These are phyloP conservation scores for Ophiostoma triangulosporum DNA, from an alignment of 2,329 filamentous ascomycete genomes.

Conservation along the genomic window DNA sequence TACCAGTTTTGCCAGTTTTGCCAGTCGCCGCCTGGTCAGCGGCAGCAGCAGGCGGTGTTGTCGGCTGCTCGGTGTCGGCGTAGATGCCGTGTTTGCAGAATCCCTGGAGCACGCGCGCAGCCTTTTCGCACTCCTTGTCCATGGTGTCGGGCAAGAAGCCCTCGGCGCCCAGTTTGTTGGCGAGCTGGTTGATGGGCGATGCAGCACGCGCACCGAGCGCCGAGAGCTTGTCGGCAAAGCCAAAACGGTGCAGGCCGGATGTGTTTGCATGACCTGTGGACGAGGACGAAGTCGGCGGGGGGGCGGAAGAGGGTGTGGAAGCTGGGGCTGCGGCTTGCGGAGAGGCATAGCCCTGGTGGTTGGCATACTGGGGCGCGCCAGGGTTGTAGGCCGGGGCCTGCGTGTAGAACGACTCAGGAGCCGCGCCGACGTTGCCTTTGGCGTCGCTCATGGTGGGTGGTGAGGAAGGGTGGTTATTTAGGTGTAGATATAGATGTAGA, in stretches of 20 bases:
- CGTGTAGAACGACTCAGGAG: slow-evolving; percentile 4
- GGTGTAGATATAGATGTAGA: background rate
- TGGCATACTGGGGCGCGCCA: slow-evolving; percentile 13
- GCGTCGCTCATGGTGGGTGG: background rate
- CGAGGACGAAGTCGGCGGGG: background rate
- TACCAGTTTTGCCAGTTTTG: too few relatives aligned
- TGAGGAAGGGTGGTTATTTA: background rate
- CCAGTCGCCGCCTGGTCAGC: too few relatives aligned
- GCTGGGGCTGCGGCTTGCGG: slow-evolving; percentile 3
- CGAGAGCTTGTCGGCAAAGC: slow-evolving; percentile 19
- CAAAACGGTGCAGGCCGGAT: background rate
- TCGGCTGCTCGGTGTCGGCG: slow-evolving; percentile 20
- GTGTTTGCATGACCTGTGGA: background rate
- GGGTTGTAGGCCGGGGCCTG: slow-evolving; percentile 15
- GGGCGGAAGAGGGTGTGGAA: background rate
- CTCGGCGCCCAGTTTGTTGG: slow-evolving; percentile 70
- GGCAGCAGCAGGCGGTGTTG: background rate
- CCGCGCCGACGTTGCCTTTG: background rate
- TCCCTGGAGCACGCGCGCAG: slow-evolving; percentile 65
- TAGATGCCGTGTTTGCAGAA: slow-evolving; percentile 62
- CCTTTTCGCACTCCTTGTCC: slow-evolving; percentile 85
- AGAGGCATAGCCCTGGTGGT: slow-evolving; percentile 6
- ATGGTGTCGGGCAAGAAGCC: slow-evolving; percentile 76
- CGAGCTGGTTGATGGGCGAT: slow-evolving; percentile 65
- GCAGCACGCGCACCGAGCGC: slow-evolving; percentile 36